These are phyloP conservation scores for Lumnitzera racemosa DNA, from an alignment of 345 rosid species.

Conservation along the genomic window DNA sequence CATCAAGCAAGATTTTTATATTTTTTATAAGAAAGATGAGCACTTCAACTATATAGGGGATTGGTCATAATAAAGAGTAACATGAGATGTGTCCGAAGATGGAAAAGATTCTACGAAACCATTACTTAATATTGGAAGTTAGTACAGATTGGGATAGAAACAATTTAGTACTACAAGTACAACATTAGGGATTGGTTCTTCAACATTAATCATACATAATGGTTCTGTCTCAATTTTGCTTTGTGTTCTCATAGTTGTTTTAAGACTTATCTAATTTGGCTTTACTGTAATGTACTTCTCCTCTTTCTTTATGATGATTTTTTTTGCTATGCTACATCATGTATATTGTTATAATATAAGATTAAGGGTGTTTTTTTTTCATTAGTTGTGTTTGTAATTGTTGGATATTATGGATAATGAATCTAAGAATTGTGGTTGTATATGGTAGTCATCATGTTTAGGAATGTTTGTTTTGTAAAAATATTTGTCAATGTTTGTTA, in stretches of 20 bases:
- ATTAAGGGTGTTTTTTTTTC: neutral
- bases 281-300: conserved; percentile 36
- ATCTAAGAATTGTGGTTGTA: no score
- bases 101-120: conserved; percentile 46
- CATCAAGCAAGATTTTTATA: no score
- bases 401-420: no score
- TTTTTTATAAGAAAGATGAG: no score
- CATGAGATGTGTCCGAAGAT: conserved; percentile 47
- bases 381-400: no score
- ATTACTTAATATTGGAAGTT: conserved; percentile 56
- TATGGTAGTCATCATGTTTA: no score
- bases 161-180: conserved; percentile 31
- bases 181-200: conserved; percentile 22
- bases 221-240: conserved; percentile 54
- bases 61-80: conserved; percentile 31
- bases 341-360: neutral
- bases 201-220: conserved; percentile 49
- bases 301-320: neutral
- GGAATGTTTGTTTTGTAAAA: no score
- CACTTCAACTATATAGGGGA: no score
- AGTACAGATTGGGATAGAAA: conserved; percentile 61
- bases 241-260: conserved; percentile 61
- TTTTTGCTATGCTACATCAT: no score
- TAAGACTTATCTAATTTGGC: conserved; percentile 72
- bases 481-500: no score